Conservation (phyloP, 2,329 filamentous ascomycete species). For the Magnaporthiopsis rhizophila region DNA sequence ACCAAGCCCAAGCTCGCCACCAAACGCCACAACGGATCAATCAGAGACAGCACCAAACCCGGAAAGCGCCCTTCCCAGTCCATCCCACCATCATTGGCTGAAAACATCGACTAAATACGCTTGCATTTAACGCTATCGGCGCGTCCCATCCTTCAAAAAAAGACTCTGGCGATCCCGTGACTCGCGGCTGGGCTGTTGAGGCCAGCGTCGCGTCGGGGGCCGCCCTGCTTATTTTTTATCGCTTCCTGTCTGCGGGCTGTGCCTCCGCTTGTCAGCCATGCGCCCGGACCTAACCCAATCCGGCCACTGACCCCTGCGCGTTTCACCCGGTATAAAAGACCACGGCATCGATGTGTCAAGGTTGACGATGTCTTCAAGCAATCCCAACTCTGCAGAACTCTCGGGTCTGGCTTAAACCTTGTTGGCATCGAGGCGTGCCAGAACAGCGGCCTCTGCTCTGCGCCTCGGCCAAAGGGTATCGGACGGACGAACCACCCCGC, state of each 20-base stretch:
- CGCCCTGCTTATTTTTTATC: neutral
- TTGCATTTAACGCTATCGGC: no score
- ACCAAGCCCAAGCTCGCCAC: no score
- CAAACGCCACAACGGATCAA: no score
- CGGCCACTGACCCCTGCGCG: neutral
- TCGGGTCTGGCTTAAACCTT: neutral
- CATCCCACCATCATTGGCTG: no score
- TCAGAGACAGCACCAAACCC: no score
- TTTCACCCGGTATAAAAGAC: neutral
- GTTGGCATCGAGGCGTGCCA: neutral
- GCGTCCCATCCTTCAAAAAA: neutral
- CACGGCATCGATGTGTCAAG: neutral
- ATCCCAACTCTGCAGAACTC: neutral
- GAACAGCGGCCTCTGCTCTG: neutral
- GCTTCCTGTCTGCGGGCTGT: neutral
- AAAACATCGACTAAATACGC: no score
- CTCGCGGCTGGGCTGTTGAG: neutral
- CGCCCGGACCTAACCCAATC: neutral
- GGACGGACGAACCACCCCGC: neutral
- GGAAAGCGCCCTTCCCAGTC: no score
- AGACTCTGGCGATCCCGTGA: neutral
- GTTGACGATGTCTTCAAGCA: neutral
- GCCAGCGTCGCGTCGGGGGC: no score
- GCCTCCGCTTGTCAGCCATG: neutral
- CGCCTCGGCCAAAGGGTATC: neutral